Conservation (phyloP, 768 basidiomycete genomes). For the Auricularia sp. region DNA sequence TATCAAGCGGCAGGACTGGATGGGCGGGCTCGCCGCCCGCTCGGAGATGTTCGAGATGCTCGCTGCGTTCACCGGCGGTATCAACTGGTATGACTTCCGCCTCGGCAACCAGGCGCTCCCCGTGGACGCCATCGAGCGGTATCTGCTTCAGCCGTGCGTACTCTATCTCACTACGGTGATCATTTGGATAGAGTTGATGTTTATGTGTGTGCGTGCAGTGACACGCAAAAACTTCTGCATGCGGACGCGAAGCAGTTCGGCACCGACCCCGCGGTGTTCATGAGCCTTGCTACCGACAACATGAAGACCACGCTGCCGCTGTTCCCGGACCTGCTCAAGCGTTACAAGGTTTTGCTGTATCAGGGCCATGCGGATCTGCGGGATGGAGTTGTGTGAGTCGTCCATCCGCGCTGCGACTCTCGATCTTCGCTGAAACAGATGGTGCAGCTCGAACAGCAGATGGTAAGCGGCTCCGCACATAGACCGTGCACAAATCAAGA, state of each 20-base stretch:
- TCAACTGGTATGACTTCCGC: conserved; percentile 2
- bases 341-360: not conserved
- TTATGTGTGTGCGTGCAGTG: not conserved
- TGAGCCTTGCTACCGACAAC: not conserved
- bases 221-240: not conserved
- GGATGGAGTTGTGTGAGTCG: not conserved
- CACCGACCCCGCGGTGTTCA: not conserved
- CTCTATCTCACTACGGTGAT: too few relatives aligned
- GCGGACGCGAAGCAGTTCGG: not conserved
- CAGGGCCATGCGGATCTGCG: not conserved
- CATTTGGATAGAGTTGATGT: too few relatives aligned
- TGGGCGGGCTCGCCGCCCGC: not conserved
- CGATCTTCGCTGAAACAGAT: not conserved
- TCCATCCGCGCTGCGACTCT: too few relatives aligned
- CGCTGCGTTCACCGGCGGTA: not conserved
- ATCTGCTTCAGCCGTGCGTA: not conserved
- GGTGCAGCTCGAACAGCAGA: not conserved
- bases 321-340: not conserved
- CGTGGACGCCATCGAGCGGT: not conserved
- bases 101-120: not conserved
- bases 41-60: not conserved
- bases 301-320: conserved; percentile 1
- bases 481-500: too few relatives aligned
- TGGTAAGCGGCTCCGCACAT: not conserved
- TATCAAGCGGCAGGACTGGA: not conserved